Conservation (phyloP, 1,139 yeast genomes). For the Scheffersomyces parashehatae region DNA sequence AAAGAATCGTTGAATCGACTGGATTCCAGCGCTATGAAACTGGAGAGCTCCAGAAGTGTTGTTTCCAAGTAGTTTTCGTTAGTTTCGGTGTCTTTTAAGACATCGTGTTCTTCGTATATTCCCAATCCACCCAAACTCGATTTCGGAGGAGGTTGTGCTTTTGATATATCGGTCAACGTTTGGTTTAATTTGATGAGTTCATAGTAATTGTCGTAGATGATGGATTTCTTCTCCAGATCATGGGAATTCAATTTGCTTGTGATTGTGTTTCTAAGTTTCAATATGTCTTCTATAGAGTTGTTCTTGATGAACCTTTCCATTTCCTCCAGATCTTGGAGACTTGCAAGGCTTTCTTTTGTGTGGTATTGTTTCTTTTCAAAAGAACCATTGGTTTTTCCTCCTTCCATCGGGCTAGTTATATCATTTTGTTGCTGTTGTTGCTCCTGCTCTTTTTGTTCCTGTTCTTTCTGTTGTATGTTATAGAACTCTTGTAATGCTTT, state of each 20-base stretch:
- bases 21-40: constrained; percentile 25
- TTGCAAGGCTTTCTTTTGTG: constrained; percentile 3
- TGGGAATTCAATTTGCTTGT: constrained; percentile 35
- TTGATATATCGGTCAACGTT: constrained; percentile 32
- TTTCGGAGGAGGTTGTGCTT: constrained; percentile 13
- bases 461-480: constrained; percentile 27
- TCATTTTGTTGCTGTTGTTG: constrained; percentile 3
- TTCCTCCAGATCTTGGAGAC: constrained; percentile 23
- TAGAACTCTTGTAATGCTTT: constrained; percentile 49
- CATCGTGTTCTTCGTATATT: constrained; percentile 6
- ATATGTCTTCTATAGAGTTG: constrained; percentile 31
- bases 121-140: constrained; percentile 8
- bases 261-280: constrained; percentile 36
- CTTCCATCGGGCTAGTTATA: background rate
- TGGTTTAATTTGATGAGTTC: constrained; percentile 46
- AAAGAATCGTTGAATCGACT: constrained; percentile 30
- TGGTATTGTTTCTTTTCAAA: background rate
- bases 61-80: constrained; percentile 25
- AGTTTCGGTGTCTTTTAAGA: background rate
- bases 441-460: constrained; percentile 8
- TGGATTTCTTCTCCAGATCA: constrained; percentile 45
- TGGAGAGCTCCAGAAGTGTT: constrained; percentile 27
- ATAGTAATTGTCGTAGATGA: constrained; percentile 49
- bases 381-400: background rate
- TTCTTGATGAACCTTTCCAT: constrained; percentile 16